Evolutionary conservation across 805 yeast species (phyloP), one percentile per base, ranked within the genome.

Genomic region (Tetrapisispora nanseiensis): DNA sequence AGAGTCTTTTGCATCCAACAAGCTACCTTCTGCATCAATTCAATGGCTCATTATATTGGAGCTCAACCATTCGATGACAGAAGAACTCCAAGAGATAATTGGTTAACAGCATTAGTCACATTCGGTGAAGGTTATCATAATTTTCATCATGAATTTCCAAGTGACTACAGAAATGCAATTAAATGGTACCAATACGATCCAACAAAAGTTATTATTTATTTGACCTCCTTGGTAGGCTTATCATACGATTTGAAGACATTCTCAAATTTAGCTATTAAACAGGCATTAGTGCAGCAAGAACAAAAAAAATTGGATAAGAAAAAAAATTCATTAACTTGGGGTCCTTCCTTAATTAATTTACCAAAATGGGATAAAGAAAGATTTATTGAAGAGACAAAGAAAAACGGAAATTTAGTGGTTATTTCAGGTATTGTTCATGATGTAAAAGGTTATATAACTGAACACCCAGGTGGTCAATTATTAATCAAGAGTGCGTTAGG

Each of bases 51-150:
- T 63, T 82, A 86, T 84, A 75, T 83, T 54, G 94, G 94, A 66
- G 72, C 68, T 43, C 94, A 84, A 64, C 92, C 94, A 37, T 84
- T 83, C 50, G 94, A 83, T 61, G 90, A 84, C 61, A 76, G 83
- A 67, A 78, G 89, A 74, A 82, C 90, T 27, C 92, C 92, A 52
- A 74, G 92, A 66, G 90, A 84, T 65, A 87, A 82, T 63, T 75
- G 78, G 59, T 56, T 84, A 48, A 82, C 92, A 39, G 92, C 92
- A 4, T 67, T 83, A 46, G 86, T 82, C 45, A 84, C 94, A 0
- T 82, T 83, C 56, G 94, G 94, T 64, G 94, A 84, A 67, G 94
- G 94, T 49, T 82, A 83, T 71, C 92, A 84, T 59, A 84, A 84
- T 67, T 84, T 83, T 78, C 94, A 84, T 64, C 94, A 84, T 62